Base-by-base conservation (phyloP, 371 early-diverging fungal genomes). In the Smittium mucronatum region DNA sequence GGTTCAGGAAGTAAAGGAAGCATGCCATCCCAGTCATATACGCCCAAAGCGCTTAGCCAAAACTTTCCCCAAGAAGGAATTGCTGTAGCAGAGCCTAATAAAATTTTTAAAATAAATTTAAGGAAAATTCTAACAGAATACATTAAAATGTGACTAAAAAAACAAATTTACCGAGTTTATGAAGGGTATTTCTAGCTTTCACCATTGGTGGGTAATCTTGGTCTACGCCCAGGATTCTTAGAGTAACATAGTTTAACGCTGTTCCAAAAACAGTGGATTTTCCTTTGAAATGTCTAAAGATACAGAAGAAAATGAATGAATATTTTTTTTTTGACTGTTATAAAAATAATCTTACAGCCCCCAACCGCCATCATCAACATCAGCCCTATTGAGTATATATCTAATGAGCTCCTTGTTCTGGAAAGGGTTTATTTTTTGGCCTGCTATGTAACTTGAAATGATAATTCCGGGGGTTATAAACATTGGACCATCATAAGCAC, bases 21-120 rank as follows among this genome's bases (percentile, higher is more conserved):
- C 81, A 94, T 87, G 25, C 98, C 98, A 69, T 87, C 87, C 89
- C 92, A 98, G 36, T 94, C 93, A 80, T 98, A 98, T 8, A 91
- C 87, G 70, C 91, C 90, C 76, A 98, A 81, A 11, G 87, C 85
- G 30, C 90, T 73, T 30, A 98, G 85, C 93, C 95, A 95, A 76
- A 98, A 94, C 78, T 98, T 98, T 28, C 97, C 98, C 98, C 98
- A 98, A 59, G 95, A 87, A 57, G 98, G 93, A 25, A 87, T 83
- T 36, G 87, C 92, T 0, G 81, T 76, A 25, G 96, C 93, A 64
- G 94, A 91, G 63, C 67, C 67, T 67, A 21, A 11, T 16, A 36
- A 35, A 67, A 36, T 26, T 26, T 21, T 21, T 64, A 59, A n/a
- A 59, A 59, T 16, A 59, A 59, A 28, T 2, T 21, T 28, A 59